These are phyloP conservation scores for Amauroascus verrucosus DNA, from an alignment of 2,329 filamentous ascomycete genomes.

Conservation along the genomic window DNA sequence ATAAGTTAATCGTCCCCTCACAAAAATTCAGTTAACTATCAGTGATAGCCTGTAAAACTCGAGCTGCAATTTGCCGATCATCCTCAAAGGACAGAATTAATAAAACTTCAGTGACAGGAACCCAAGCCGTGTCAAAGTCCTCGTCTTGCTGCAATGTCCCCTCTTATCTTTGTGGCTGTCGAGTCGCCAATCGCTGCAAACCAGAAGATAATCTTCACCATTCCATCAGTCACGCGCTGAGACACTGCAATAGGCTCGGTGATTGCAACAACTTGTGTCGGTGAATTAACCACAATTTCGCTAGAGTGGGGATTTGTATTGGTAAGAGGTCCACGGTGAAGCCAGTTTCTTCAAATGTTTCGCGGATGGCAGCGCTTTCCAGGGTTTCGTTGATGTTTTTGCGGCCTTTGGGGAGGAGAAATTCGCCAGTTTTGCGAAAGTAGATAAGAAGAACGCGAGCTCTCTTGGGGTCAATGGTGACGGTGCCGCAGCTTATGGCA, in stretches of 20 bases:
- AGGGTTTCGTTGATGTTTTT: slow-evolving; percentile 21
- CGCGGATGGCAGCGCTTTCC: slow-evolving; percentile 20
- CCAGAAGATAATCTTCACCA: slow-evolving; percentile 16
- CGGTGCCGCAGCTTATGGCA: slow-evolving; percentile 16
- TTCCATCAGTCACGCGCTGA: background rate
- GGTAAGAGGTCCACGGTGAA: background rate
- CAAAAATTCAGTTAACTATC: no score
- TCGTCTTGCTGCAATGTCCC: slow-evolving; percentile 15
- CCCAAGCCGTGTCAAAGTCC: slow-evolving; percentile 13
- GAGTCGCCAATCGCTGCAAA: slow-evolving; percentile 12
- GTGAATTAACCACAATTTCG: no score
- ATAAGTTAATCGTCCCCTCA: no score
- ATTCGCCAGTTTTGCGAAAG: slow-evolving; percentile 11
- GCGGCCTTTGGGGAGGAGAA: slow-evolving; percentile 22
- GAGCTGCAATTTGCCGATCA: slow-evolving; percentile 1
- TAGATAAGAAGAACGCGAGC: slow-evolving; percentile 15
- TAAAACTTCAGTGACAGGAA: slow-evolving; percentile 11
- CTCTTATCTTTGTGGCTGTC: slow-evolving; percentile 7
- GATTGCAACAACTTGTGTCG: background rate
- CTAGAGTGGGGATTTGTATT: background rate
- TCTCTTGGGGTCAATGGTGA: slow-evolving; percentile 14
- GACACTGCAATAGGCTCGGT: slow-evolving; percentile 3
- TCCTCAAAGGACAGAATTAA: slow-evolving; percentile 11
- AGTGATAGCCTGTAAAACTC: no score
- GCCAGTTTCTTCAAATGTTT: slow-evolving; percentile 22